These are phyloP conservation scores for Ceratobasidium sp. DNA, from an alignment of 1,284 basidiomycete genomes.

Conservation along the genomic window DNA sequence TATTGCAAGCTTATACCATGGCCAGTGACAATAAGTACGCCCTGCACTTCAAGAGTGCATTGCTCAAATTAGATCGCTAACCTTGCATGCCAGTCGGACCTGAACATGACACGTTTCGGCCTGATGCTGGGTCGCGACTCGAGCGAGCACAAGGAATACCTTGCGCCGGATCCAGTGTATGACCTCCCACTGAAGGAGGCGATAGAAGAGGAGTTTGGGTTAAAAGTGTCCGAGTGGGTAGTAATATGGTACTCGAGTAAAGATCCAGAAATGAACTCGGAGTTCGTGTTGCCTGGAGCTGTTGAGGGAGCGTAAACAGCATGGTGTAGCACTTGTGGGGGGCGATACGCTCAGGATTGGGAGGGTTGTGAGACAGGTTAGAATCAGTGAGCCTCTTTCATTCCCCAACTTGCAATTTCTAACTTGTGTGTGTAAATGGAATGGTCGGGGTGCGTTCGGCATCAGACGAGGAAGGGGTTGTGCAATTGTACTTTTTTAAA, in stretches of 20 bases:
- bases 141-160: background rate
- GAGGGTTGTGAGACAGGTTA: too few relatives aligned
- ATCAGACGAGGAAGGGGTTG: slow-evolving; percentile 35
- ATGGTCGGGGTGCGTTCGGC: slow-evolving; percentile 38
- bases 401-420: too few relatives aligned
- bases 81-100: too few relatives aligned
- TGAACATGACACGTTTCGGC: too few relatives aligned
- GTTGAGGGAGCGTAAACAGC: too few relatives aligned
- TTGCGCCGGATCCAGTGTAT: background rate
- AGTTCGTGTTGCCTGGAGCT: background rate
- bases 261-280: background rate
- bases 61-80: background rate
- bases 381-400: too few relatives aligned
- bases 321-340: too few relatives aligned
- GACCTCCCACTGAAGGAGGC: background rate
- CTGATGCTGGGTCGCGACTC: background rate
- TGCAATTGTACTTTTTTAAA: background rate
- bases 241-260: background rate
- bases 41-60: too few relatives aligned
- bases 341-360: too few relatives aligned
- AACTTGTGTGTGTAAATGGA: too few relatives aligned
- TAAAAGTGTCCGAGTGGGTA: background rate
- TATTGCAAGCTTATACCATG: background rate
- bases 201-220: background rate
- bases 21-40: too few relatives aligned